These are phyloP conservation scores for Nitzschia sp. DNA, from an alignment of 108 stramenopile species.

Conservation along the genomic window DNA sequence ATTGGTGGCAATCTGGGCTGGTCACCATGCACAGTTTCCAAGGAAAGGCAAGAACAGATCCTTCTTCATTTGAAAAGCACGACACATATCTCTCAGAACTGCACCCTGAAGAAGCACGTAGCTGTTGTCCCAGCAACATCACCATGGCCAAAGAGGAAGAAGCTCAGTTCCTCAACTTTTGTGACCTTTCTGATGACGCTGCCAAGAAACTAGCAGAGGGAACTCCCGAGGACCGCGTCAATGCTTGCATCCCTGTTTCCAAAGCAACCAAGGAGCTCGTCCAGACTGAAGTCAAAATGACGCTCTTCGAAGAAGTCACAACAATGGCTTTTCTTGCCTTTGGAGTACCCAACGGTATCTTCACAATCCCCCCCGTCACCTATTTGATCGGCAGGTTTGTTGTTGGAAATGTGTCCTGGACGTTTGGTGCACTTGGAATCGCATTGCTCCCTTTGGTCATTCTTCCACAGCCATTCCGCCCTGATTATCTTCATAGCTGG, in stretches of 20 bases:
- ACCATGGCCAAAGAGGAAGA: constrained; percentile 4
- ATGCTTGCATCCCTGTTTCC: constrained; percentile 2
- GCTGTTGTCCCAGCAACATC: not conserved
- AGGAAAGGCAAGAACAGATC: too few relatives aligned
- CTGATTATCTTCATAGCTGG: constrained; percentile 30
- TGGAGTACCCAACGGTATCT: constrained; percentile 44
- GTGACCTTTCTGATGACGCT: constrained; percentile 17
- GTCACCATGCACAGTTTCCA: too few relatives aligned
- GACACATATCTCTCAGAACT: too few relatives aligned
- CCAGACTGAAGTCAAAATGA: constrained; percentile 19
- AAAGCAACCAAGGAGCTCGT: constrained; percentile 12
- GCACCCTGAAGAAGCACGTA: too few relatives aligned
- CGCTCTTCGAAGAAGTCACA: constrained; percentile 26
- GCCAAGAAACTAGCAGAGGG: constrained; percentile 28
- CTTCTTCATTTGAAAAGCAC: too few relatives aligned
- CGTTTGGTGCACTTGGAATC: constrained; percentile 20
- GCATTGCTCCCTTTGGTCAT: constrained; percentile 38
- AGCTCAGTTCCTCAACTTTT: constrained; percentile 30
- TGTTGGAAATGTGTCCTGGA: constrained; percentile 32
- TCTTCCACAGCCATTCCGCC: constrained; percentile 40
- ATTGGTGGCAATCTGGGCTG: too few relatives aligned
- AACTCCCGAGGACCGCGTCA: constrained; percentile 39
- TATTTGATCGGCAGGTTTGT: constrained; percentile 41
- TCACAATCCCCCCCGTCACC: constrained; percentile 34
- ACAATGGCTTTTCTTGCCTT: constrained; percentile 35